Conservation (phyloP, 116 monocot species). For the Trichopus zeylanicus region DNA sequence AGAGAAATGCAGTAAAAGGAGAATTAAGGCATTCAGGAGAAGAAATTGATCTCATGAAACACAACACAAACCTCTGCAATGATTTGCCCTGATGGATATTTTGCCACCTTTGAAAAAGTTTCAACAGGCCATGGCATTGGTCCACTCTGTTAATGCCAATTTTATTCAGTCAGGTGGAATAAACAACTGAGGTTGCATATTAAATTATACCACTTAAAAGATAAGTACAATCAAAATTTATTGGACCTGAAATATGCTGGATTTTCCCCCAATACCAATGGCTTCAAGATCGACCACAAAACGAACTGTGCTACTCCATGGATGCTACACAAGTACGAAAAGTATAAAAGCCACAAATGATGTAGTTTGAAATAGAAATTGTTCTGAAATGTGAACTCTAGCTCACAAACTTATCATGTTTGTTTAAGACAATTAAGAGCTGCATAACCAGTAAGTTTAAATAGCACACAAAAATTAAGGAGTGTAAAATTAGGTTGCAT, state of each 20-base stretch:
- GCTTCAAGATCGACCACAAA: conserved; percentile 86
- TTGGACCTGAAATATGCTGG: conserved; percentile 77
- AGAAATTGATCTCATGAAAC: background rate
- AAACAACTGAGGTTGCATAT: background rate
- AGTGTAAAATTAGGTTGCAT: too few relatives aligned
- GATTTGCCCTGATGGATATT: conserved; percentile 77
- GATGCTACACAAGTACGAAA: conserved; percentile 59
- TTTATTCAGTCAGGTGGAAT: too few relatives aligned
- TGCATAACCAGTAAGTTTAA: too few relatives aligned
- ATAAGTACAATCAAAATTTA: background rate
- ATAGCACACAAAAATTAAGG: too few relatives aligned
- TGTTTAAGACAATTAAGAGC: too few relatives aligned
- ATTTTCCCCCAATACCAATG: conserved; percentile 89
- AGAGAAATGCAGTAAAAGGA: too few relatives aligned
- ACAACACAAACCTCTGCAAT: conserved; percentile 59
- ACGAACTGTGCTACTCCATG: conserved; percentile 61
- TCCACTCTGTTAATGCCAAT: conserved; percentile 48
- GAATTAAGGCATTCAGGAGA: too few relatives aligned
- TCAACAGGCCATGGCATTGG: conserved; percentile 60
- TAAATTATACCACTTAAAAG: background rate
- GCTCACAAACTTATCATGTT: too few relatives aligned
- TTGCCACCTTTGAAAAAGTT: conserved; percentile 65
- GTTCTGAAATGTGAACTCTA: too few relatives aligned
- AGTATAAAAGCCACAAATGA: too few relatives aligned
- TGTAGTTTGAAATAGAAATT: too few relatives aligned